These are phyloP conservation scores for Crucibulum cyathiforme DNA, from an alignment of 1,284 basidiomycete genomes.

Conservation along the genomic window DNA sequence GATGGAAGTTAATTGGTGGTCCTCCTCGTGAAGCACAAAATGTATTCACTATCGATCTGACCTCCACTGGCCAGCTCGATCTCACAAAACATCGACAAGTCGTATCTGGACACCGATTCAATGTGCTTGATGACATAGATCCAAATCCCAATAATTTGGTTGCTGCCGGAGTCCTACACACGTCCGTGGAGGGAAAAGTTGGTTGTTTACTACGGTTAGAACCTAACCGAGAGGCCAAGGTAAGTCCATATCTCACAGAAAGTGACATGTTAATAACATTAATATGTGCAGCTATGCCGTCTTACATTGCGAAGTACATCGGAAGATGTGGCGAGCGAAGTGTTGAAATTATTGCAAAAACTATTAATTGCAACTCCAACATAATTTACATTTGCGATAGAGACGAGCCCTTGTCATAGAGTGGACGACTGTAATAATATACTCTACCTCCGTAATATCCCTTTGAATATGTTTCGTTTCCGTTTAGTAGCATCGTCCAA, in stretches of 20 bases:
- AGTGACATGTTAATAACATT: slow-evolving; percentile 3
- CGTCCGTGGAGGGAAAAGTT: slow-evolving; percentile 86
- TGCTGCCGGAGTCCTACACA: slow-evolving; percentile 92
- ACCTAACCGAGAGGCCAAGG: slow-evolving; percentile 95
- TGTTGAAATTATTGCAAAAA: slow-evolving; percentile 73
- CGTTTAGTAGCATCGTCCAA: slow-evolving; percentile 40
- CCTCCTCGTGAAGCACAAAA: slow-evolving; percentile 90
- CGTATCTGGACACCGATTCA: slow-evolving; percentile 78
- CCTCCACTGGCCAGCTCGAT: slow-evolving; percentile 75
- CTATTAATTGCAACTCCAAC: slow-evolving; percentile 44
- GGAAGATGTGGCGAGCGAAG: slow-evolving; percentile 85
- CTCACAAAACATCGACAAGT: slow-evolving; percentile 75
- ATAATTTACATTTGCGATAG: too few relatives aligned
- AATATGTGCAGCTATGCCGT: slow-evolving; percentile 76
- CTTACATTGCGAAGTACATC: slow-evolving; percentile 96
- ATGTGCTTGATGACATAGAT: slow-evolving; percentile 81
- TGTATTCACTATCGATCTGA: slow-evolving; percentile 83
- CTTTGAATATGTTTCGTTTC: slow-evolving; percentile 44
- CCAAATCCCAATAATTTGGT: slow-evolving; percentile 90
- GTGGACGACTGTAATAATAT: neutral
- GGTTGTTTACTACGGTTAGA: slow-evolving; percentile 93
- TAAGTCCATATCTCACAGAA: slow-evolving; percentile 36
- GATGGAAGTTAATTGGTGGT: slow-evolving; percentile 97
- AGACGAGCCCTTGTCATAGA: too few relatives aligned
- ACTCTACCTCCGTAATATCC: slow-evolving; percentile 37